Percentiles rank a stretch among this genome's conserved stretches.
phyloP scores from a whole-genome alignment of 1,139 yeast genomes.

The Saccharomyces hybrid region DNA sequence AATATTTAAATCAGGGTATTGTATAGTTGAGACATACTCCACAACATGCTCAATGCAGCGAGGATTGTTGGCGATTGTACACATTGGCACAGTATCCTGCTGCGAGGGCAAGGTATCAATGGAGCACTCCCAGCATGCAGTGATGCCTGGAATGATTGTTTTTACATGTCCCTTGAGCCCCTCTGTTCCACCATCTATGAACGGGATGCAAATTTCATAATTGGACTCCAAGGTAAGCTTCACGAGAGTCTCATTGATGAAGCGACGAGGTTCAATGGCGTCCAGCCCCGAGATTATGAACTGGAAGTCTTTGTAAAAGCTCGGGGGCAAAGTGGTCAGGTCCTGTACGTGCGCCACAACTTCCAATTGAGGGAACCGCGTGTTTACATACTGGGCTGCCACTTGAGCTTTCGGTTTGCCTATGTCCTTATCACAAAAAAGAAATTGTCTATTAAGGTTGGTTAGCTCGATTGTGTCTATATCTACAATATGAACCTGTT shows the following conservation, averaged over 20 bases:
- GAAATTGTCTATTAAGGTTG: slow-evolving; percentile 82
- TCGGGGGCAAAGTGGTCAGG: slow-evolving; percentile 63
- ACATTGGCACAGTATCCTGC: slow-evolving; percentile 57
- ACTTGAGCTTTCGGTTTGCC: slow-evolving; percentile 76
- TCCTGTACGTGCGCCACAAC: slow-evolving; percentile 52
- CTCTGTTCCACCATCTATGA: slow-evolving; percentile 94
- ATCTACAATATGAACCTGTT: slow-evolving; percentile 73
- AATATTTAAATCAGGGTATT: slow-evolving; percentile 70
- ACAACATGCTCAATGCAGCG: slow-evolving; percentile 90
- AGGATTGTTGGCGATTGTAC: slow-evolving; percentile 93
- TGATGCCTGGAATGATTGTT: slow-evolving; percentile 73
- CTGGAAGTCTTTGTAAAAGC: slow-evolving; percentile 62
- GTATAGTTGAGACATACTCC: slow-evolving; percentile 79
- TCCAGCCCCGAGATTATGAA: slow-evolving; percentile 85
- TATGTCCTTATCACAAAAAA: slow-evolving; percentile 65
- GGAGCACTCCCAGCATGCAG: slow-evolving; percentile 92
- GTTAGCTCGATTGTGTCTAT: slow-evolving; percentile 93
- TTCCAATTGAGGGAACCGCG: slow-evolving; percentile 26
- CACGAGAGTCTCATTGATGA: slow-evolving; percentile 77
- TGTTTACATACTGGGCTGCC: slow-evolving; percentile 58
- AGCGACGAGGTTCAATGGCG: slow-evolving; percentile 81
- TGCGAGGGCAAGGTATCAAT: slow-evolving; percentile 61
- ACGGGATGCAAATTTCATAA: slow-evolving; percentile 58
- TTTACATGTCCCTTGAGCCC: slow-evolving; percentile 92
- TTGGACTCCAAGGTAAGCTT: slow-evolving; percentile 48